Evolutionary conservation across 106 monocot genomes (phyloP).

Genomic region (Chionographis japonica): DNA sequence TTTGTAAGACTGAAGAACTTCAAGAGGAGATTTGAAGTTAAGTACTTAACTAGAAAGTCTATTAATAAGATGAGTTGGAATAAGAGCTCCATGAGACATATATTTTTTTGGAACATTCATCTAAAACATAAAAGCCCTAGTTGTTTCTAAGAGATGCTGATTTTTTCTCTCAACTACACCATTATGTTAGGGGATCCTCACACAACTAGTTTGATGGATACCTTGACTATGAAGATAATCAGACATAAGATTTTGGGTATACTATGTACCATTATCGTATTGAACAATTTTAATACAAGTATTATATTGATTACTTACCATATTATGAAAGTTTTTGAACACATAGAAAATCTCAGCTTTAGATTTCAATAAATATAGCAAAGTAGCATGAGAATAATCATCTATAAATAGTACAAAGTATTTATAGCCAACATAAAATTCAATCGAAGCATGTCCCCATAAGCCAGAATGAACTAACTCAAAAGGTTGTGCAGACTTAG

Average conservation of each 20-base stretch:
- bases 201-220: background rate
- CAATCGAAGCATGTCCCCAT: background rate
- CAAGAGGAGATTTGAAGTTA: background rate
- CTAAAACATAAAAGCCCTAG: background rate
- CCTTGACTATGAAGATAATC: background rate
- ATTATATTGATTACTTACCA: background rate
- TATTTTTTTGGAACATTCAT: conserved; percentile 6
- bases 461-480: background rate
- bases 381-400: background rate
- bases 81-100: background rate
- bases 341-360: background rate
- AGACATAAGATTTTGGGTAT: background rate
- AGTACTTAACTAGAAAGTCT: background rate
- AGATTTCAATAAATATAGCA: background rate
- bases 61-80: background rate
- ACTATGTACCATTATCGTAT: background rate
- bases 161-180: background rate
- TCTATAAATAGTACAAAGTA: background rate
- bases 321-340: conserved; percentile 1
- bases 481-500: background rate
- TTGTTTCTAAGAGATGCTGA: background rate
- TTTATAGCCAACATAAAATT: background rate
- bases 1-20: background rate
- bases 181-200: background rate
- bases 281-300: background rate